Percentiles rank a stretch among this genome's conserved stretches.
These are phyloP conservation scores for Crepidotus variabilis DNA, from an alignment of 768 basidiomycete species.

Conservation along the genomic window DNA sequence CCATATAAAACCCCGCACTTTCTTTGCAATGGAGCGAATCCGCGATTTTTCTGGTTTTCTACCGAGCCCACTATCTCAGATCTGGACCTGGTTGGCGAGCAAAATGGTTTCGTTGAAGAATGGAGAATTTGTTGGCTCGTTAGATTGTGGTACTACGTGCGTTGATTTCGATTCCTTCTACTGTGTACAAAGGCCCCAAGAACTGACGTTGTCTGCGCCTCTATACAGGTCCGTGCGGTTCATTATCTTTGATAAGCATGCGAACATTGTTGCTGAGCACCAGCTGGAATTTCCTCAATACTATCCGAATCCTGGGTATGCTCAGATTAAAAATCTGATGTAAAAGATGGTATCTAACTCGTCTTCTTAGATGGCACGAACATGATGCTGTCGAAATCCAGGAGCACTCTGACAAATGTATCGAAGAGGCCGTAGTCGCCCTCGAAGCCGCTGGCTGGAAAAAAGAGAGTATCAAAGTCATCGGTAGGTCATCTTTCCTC, in stretches of 20 bases:
- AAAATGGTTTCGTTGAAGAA: slow-evolving; percentile 36
- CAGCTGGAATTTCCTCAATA: slow-evolving; percentile 95
- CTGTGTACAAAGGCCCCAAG: background rate
- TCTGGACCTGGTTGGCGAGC: background rate
- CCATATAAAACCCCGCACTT: too few species aligned
- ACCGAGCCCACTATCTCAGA: background rate
- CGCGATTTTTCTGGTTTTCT: too few species aligned
- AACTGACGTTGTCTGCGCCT: slow-evolving; percentile 1
- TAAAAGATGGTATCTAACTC: background rate
- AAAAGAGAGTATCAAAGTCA: slow-evolving; percentile 81
- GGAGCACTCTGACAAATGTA: slow-evolving; percentile 68
- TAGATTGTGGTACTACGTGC: slow-evolving; percentile 95
- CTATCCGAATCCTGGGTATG: slow-evolving; percentile 81
- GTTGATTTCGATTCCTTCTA: slow-evolving; percentile 22
- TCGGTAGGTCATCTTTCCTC: slow-evolving; percentile 56
- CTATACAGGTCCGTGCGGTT: slow-evolving; percentile 77
- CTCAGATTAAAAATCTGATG: background rate
- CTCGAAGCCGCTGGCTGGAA: slow-evolving; percentile 77
- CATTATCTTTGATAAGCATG: slow-evolving; percentile 85
- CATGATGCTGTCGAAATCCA: slow-evolving; percentile 87
- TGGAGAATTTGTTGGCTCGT: slow-evolving; percentile 84
- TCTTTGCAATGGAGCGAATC: too few species aligned
- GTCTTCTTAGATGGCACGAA: slow-evolving; percentile 81
- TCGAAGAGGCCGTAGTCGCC: slow-evolving; percentile 63
- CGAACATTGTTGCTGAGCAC: slow-evolving; percentile 83